phyloP scores from a whole-genome alignment of 2,329 filamentous ascomycete species.

The Diaporthe nobilis region DNA sequence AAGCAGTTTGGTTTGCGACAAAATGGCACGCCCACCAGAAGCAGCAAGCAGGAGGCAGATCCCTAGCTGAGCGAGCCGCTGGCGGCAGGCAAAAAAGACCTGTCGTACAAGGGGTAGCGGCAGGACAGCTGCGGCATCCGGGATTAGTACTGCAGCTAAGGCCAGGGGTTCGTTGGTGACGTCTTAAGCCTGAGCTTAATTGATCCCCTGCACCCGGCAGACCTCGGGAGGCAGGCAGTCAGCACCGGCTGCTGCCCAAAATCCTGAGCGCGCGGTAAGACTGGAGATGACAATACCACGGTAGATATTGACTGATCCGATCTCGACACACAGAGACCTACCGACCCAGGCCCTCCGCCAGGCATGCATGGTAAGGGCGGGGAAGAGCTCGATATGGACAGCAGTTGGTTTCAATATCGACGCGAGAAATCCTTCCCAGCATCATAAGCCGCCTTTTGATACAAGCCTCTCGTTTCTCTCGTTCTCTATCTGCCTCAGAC shows the following conservation, averaged over 20 bases:
- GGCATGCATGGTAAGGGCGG: neutral
- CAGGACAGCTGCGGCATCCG: conserved; percentile 6
- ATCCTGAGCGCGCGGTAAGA: neutral
- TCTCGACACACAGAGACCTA: neutral
- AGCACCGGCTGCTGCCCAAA: neutral
- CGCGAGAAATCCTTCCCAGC: neutral
- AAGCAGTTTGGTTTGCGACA: conserved; percentile 9
- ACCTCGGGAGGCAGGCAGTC: conserved; percentile 3
- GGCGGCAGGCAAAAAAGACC: conserved; percentile 17
- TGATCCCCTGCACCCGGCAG: conserved; percentile 12
- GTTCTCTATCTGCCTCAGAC: neutral
- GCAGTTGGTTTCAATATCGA: conserved; percentile 17
- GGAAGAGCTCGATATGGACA: neutral
- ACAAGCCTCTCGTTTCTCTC: neutral
- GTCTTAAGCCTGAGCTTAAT: conserved; percentile 26
- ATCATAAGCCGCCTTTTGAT: conserved; percentile 17
- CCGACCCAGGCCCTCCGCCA: neutral
- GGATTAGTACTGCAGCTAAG: conserved; percentile 8
- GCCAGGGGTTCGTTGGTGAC: conserved; percentile 27
- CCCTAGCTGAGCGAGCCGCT: neutral
- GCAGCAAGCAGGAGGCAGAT: neutral
- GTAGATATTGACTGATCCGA: conserved; percentile 7
- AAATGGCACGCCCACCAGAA: neutral
- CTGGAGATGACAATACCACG: neutral
- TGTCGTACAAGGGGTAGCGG: neutral